These are phyloP conservation scores for Barnettozyma californica DNA, from an alignment of 805 yeast species.

Conservation along the genomic window DNA sequence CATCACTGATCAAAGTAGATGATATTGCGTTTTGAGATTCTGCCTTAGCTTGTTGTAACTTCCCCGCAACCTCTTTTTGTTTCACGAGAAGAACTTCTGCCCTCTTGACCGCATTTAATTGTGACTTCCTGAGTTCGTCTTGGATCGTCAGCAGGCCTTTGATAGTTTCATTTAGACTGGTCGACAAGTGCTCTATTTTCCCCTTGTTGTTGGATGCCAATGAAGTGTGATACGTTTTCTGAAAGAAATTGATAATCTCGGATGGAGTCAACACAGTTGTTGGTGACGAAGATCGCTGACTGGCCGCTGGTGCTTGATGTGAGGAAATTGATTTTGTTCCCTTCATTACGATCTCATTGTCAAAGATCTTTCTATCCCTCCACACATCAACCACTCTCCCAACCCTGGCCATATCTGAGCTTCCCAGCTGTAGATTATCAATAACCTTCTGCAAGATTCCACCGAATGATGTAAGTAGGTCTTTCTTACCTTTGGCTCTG, in stretches of 20 bases:
- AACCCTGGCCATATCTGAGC: constrained; percentile 30
- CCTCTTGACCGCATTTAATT: constrained; percentile 8
- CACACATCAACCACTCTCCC: constrained; percentile 51
- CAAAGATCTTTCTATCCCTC: constrained; percentile 48
- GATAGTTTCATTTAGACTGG: constrained; percentile 13
- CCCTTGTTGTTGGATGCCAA: constrained; percentile 9
- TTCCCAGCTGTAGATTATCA: constrained; percentile 15
- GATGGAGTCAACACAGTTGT: constrained; percentile 2
- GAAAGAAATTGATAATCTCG: constrained; percentile 12
- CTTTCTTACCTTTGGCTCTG: constrained; percentile 52
- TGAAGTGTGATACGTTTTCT: constrained; percentile 19
- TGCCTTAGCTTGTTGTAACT: constrained; percentile 9
- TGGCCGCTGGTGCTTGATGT: background rate
- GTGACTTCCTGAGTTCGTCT: constrained; percentile 11
- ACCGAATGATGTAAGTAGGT: constrained; percentile 55
- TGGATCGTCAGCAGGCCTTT: constrained; percentile 16
- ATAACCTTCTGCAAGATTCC: constrained; percentile 41
- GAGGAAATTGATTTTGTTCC: constrained; percentile 9
- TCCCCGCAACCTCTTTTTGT: constrained; percentile 12
- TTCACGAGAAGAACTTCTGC: constrained; percentile 10
- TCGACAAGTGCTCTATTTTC: background rate
- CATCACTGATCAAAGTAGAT: background rate
- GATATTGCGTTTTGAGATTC: constrained; percentile 6
- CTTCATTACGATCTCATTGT: constrained; percentile 10
- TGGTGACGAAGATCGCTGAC: background rate